A percentile compares a stretch with the other conserved stretches of the same genome.
These are phyloP conservation scores for Elsinoe australis DNA, from an alignment of 2,329 filamentous ascomycete species.

Conservation along the genomic window DNA sequence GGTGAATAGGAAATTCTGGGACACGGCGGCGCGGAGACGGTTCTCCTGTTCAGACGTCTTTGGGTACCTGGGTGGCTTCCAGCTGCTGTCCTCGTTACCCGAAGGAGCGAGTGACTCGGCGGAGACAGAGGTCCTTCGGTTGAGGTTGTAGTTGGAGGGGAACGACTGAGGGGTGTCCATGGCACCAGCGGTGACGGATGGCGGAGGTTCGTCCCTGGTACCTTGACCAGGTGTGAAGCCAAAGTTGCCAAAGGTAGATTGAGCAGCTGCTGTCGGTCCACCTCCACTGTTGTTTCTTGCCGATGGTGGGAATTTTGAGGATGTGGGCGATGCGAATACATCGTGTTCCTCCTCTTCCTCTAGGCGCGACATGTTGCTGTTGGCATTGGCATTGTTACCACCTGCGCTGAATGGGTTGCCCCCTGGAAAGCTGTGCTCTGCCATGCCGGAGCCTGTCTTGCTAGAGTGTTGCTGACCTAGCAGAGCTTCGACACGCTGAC, in stretches of 20 bases:
- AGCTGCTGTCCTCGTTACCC: conserved; percentile 76
- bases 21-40: conserved; percentile 72
- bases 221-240: conserved; percentile 29
- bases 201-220: conserved; percentile 29
- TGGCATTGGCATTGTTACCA: conserved; percentile 27
- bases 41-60: conserved; percentile 76
- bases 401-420: conserved; percentile 63
- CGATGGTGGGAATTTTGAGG: conserved; percentile 38
- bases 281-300: conserved; percentile 36
- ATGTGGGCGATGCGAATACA: conserved; percentile 64
- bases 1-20: conserved; percentile 86
- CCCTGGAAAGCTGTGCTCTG: conserved; percentile 68
- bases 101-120: conserved; percentile 92
- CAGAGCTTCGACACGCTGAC: conserved; percentile 53
- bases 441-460: conserved; percentile 50
- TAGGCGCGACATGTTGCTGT: conserved; percentile 51
- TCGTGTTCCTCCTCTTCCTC: conserved; percentile 85
- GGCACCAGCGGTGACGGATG: conserved; percentile 37
- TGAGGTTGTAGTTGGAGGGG: conserved; percentile 89
- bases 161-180: conserved; percentile 59
- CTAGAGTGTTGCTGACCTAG: conserved; percentile 42
- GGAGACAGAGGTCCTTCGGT: conserved; percentile 88
- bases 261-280: conserved; percentile 29
- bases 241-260: conserved; percentile 32
- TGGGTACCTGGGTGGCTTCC: conserved; percentile 75